Percentiles rank a stretch among this genome's conserved stretches.
phyloP scores from a whole-genome alignment of 1,284 basidiomycete genomes.

The Leccinum pallidistipes region DNA sequence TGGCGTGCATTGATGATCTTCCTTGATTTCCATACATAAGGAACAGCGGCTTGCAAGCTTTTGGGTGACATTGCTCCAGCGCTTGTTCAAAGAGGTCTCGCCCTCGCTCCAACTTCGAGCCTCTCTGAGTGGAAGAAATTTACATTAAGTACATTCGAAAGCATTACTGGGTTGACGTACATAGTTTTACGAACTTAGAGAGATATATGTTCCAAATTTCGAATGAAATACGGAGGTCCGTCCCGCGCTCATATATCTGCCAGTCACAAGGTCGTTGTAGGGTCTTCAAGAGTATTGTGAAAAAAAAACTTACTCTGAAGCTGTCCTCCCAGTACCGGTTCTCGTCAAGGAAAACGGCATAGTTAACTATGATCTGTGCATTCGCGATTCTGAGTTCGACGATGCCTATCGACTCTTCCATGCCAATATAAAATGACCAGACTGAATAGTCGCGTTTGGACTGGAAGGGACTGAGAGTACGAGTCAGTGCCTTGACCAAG shows the following conservation, averaged over 20 bases:
- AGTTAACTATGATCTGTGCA: conserved; percentile 97
- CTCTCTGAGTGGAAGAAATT: conserved; percentile 55
- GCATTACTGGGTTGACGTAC: conserved; percentile 46
- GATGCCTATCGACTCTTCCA: conserved; percentile 95
- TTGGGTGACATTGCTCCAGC: conserved; percentile 92
- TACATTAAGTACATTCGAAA: not conserved
- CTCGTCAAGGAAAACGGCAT: conserved; percentile 95
- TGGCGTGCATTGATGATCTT: conserved; percentile 93
- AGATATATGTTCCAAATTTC: conserved; percentile 99
- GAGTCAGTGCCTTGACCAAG: conserved; percentile 12
- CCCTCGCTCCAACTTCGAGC: conserved; percentile 91
- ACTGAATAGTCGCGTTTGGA: conserved; percentile 81
- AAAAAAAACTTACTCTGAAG: conserved; percentile 79
- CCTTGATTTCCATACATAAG: conserved; percentile 97
- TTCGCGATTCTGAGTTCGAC: conserved; percentile 98
- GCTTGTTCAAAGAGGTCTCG: conserved; percentile 98
- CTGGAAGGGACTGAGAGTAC: conserved; percentile 66
- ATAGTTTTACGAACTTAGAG: conserved; percentile 80
- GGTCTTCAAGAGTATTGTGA: not conserved
- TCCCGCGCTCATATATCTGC: conserved; percentile 94
- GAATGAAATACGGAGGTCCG: conserved; percentile 95
- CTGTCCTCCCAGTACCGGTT: conserved; percentile 98
- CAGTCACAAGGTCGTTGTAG: conserved; percentile 3
- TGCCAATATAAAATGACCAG: conserved; percentile 99
- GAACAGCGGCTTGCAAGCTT: conserved; percentile 93